Percentiles rank a stretch among this genome's conserved stretches.
Conservation (phyloP, 2,329 filamentous ascomycete genomes). For the Cercospora zeina region DNA sequence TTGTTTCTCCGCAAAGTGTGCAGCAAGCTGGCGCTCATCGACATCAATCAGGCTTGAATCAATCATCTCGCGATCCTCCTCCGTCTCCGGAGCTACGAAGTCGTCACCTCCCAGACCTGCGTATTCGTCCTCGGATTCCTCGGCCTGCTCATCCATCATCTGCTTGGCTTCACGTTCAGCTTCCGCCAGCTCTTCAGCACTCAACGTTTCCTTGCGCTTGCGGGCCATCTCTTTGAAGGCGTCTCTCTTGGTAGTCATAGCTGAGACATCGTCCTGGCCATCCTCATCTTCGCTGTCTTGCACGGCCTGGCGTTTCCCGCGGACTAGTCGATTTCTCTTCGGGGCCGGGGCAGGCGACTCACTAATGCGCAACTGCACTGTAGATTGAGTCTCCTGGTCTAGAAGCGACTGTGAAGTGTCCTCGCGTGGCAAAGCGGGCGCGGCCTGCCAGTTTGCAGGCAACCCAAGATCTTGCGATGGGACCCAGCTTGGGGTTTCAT, state of each 20-base stretch:
- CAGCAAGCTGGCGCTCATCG: constrained; percentile 78
- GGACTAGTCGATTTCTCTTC: constrained; percentile 58
- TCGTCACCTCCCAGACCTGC: constrained; percentile 92
- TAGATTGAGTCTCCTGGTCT: constrained; percentile 38
- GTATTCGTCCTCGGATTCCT: constrained; percentile 98
- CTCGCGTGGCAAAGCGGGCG: constrained; percentile 24
- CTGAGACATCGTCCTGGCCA: constrained; percentile 42
- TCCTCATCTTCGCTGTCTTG: constrained; percentile 46
- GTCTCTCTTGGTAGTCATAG: constrained; percentile 44
- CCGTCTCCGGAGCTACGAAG: constrained; percentile 71
- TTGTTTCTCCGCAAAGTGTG: constrained; percentile 80
- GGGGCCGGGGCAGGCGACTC: constrained; percentile 39
- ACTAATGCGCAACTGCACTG: constrained; percentile 37
- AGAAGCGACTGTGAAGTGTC: constrained; percentile 24
- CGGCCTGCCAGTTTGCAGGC: constrained; percentile 33
- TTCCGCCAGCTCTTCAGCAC: constrained; percentile 46
- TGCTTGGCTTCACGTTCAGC: constrained; percentile 78
- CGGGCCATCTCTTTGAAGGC: constrained; percentile 72
- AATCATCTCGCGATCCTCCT: constrained; percentile 82
- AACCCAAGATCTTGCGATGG: constrained; percentile 40
- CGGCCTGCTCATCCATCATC: constrained; percentile 89
- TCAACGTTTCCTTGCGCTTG: constrained; percentile 56
- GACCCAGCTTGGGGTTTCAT: constrained; percentile 41
- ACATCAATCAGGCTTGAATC: constrained; percentile 75
- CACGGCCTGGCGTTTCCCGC: constrained; percentile 46